Conservation (phyloP, 129 eudicot species). For the Chrysanthemum seticuspe region DNA sequence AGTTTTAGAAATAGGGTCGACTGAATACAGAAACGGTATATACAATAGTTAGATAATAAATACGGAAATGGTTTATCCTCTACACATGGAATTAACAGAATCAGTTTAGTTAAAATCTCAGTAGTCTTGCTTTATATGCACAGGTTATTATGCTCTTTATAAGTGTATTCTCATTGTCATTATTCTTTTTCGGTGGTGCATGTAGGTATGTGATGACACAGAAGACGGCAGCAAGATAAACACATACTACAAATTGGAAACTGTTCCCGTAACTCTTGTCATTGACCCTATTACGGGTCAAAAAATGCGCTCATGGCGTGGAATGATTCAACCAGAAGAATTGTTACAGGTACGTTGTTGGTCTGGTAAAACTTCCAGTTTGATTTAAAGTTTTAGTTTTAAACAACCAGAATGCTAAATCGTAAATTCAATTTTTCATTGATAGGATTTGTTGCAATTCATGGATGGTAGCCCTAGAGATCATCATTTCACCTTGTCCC, state of each 20-base stretch:
- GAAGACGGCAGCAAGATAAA: constrained; percentile 95
- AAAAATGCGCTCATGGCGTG: constrained; percentile 95
- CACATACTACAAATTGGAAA: constrained; percentile 81
- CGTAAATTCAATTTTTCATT: not conserved
- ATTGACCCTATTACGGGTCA: constrained; percentile 96
- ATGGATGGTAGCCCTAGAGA: constrained; percentile 81
- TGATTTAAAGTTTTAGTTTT: not conserved
- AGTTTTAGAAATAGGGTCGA: not conserved
- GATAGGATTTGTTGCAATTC: constrained; percentile 78
- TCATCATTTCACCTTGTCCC: constrained; percentile 66
- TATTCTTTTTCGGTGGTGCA: constrained; percentile 16
- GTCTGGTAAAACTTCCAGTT: not conserved
- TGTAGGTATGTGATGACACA: constrained; percentile 88
- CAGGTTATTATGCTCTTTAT: not conserved
- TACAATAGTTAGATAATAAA: not conserved
- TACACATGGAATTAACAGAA: too few relatives aligned
- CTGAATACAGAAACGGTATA: not conserved
- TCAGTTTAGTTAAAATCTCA: not conserved
- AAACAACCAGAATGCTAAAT: not conserved
- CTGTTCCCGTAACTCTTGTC: constrained; percentile 76
- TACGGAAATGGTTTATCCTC: not conserved
- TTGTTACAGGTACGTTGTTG: constrained; percentile 68
- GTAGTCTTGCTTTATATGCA: not conserved
- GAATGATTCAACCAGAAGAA: constrained; percentile 92
- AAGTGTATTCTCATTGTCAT: too few relatives aligned